Conservation (phyloP, 768 basidiomycete species). For the Wakefieldia striispora region DNA sequence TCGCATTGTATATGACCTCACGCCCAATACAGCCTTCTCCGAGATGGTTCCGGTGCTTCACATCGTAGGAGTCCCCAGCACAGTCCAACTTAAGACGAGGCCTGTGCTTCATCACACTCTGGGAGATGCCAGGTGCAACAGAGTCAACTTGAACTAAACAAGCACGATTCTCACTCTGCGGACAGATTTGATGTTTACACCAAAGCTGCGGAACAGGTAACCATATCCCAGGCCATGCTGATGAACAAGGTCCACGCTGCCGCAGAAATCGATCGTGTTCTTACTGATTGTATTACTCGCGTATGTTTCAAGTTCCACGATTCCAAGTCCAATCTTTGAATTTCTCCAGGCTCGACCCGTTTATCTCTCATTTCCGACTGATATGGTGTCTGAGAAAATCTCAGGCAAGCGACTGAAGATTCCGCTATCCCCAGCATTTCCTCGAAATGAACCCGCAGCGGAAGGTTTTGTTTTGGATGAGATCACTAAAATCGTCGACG, state of each 20-base stretch:
- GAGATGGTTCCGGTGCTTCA: slow-evolving; percentile 92
- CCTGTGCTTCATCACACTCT: slow-evolving; percentile 87
- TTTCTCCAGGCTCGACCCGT: slow-evolving; percentile 69
- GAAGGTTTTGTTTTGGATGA: slow-evolving; percentile 72
- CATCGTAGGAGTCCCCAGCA: slow-evolving; percentile 81
- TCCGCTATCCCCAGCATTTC: slow-evolving; percentile 49
- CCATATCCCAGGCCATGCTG: slow-evolving; percentile 63
- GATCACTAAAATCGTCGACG: slow-evolving; percentile 62
- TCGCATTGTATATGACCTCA: background rate
- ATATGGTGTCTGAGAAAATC: slow-evolving; percentile 70
- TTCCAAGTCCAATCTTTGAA: background rate
- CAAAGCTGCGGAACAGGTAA: slow-evolving; percentile 73
- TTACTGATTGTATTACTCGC: slow-evolving; percentile 63
- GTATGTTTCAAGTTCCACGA: slow-evolving; percentile 31
- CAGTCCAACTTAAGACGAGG: slow-evolving; percentile 63
- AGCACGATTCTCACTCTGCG: background rate
- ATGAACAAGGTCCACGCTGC: slow-evolving; percentile 53
- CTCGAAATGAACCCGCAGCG: slow-evolving; percentile 53
- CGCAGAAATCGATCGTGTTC: slow-evolving; percentile 72
- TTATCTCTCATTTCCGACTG: slow-evolving; percentile 84
- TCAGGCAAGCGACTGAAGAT: slow-evolving; percentile 60
- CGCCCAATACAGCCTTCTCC: slow-evolving; percentile 53
- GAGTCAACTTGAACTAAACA: background rate
- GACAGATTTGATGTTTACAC: slow-evolving; percentile 75
- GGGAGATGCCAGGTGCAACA: slow-evolving; percentile 66